Base-by-base conservation (phyloP, 2,329 filamentous ascomycete genomes). In the Alternaria gaisen region DNA sequence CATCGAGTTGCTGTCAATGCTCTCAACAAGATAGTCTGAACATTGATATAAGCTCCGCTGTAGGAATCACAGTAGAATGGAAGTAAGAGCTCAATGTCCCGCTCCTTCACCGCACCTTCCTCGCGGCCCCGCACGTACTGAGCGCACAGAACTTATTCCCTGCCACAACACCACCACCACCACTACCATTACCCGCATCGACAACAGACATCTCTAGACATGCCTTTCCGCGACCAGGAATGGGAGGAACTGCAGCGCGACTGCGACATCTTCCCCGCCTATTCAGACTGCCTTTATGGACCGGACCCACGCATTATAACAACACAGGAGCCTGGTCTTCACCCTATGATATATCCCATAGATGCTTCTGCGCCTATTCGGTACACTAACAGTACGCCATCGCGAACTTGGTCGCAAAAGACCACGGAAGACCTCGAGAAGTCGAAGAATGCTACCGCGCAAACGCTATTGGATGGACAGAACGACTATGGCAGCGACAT, bases 221-320 rank as follows among this genome's bases (percentile, higher is more conserved):
- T 71, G 69, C 61, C 66, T 16, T 69, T 64, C 41, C 58, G 18
- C n/a, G 56, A 69, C 20, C 44, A 41, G 24, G 60, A 68, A 2
- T 70, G 64, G 62, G 65, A 72, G 22, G 63, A 71, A 18, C 40
- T 58, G 7, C 61, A 63, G 52, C 68, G 67, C 44, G 69, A 72
- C 53, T 61, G 51, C 36, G 58, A 53, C 10, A 26, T 61, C 36
- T 73, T 73, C 36, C 69, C 69, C 16, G 69, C 71, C 7, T 73
- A 68, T 43, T 67, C 50, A 4, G 68, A 73, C 54, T 72, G 61
- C 18, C 40, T 73, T 14, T 67, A 58, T 10, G 71, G 67, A 30
- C 28, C 64, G 9, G 68, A 70, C 41, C 40, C 34, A 11, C 65
- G 65, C 9, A 43, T 56, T 6, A 40, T 64, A 4, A 63, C 60